phyloP scores from a whole-genome alignment of 371 early-diverging fungal species.

The Mortierella sp. region DNA sequence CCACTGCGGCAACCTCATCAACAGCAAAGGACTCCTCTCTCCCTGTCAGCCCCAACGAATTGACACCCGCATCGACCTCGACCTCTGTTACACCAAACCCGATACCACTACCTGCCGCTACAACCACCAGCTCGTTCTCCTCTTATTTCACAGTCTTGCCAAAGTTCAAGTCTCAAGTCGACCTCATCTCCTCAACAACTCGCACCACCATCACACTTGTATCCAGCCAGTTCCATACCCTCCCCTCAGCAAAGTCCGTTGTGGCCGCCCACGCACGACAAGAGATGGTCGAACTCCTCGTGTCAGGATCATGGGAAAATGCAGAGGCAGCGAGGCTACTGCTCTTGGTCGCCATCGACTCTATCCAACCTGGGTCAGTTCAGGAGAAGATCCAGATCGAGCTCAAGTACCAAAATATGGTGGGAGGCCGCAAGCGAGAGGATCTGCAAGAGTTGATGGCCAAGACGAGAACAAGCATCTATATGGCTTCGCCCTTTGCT shows the following conservation, averaged over 20 bases:
- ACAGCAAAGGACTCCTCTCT: neutral
- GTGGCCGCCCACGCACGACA: slow-evolving; percentile 47
- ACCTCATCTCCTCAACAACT: slow-evolving; percentile 48
- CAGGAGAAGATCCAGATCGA: slow-evolving; percentile 44
- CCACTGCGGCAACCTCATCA: neutral
- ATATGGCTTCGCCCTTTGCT: slow-evolving; percentile 77
- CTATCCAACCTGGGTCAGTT: slow-evolving; percentile 59
- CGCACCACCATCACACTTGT: slow-evolving; percentile 41
- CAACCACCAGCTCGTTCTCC: slow-evolving; percentile 23
- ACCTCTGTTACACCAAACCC: slow-evolving; percentile 11
- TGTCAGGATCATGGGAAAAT: slow-evolving; percentile 54
- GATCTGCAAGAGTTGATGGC: slow-evolving; percentile 79
- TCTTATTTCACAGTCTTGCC: slow-evolving; percentile 37
- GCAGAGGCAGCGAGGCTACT: slow-evolving; percentile 46
- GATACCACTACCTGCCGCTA: slow-evolving; percentile 12
- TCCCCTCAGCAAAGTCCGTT: slow-evolving; percentile 39
- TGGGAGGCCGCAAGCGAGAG: slow-evolving; percentile 80
- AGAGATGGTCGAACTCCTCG: slow-evolving; percentile 46
- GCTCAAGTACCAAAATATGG: slow-evolving; percentile 68
- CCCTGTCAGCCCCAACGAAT: slow-evolving; percentile 1
- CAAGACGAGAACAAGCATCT: slow-evolving; percentile 80
- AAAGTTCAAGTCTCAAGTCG: slow-evolving; percentile 43
- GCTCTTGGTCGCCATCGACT: slow-evolving; percentile 44
- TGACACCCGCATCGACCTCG: slow-evolving; percentile 1
- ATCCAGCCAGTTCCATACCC: slow-evolving; percentile 48